Evolutionary conservation across 768 basidiomycete species (phyloP).

Genomic region (Galerina marginata): DNA sequence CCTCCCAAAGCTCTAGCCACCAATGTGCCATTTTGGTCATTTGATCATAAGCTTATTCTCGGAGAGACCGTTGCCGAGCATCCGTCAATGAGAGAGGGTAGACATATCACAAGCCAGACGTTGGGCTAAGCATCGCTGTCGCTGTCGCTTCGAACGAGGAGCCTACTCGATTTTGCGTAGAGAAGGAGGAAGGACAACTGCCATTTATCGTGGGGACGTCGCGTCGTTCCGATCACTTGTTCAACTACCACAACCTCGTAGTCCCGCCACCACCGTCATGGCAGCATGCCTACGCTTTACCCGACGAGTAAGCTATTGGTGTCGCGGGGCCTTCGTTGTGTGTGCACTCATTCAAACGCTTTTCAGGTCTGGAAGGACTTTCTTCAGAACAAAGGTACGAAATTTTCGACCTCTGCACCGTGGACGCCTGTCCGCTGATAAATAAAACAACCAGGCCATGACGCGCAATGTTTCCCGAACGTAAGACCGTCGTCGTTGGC

Average conservation of each 20-base stretch:
- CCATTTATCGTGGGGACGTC: too few species aligned
- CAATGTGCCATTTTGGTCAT: too few species aligned
- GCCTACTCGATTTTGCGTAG: too few species aligned
- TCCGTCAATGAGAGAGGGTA: too few species aligned
- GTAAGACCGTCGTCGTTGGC: conserved; percentile 39
- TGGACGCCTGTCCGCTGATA: conserved; percentile 7
- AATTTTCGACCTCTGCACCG: background rate
- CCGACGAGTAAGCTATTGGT: conserved; percentile 47
- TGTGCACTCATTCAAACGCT: background rate
- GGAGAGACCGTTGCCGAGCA: too few species aligned
- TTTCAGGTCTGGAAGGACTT: conserved; percentile 84
- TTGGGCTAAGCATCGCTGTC: too few species aligned
- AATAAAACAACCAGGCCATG: conserved; percentile 61
- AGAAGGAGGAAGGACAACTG: too few species aligned
- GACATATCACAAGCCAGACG: too few species aligned
- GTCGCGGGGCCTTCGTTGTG: background rate
- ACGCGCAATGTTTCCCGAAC: conserved; percentile 79
- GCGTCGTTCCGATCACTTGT: background rate
- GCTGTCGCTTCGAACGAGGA: too few species aligned
- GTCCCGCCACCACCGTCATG: conserved; percentile 39
- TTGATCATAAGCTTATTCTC: too few species aligned
- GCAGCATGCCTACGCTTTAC: conserved; percentile 77
- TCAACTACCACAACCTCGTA: background rate
- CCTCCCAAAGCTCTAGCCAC: too few species aligned
- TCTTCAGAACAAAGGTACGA: conserved; percentile 69